Conservation (phyloP, 805 yeast genomes). For the Suhomyces faveliae region DNA sequence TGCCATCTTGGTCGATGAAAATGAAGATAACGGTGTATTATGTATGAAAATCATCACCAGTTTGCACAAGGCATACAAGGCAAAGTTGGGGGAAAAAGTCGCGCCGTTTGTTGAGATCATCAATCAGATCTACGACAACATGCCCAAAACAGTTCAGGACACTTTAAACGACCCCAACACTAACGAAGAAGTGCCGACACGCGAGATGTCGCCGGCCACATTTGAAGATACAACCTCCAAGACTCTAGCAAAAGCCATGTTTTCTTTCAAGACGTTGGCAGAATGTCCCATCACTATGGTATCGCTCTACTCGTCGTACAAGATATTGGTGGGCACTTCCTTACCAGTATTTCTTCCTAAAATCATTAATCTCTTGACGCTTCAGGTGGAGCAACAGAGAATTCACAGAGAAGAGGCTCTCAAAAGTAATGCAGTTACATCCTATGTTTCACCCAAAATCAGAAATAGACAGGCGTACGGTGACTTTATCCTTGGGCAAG, state of each 20-base stretch:
- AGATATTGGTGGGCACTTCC: slow-evolving; percentile 66
- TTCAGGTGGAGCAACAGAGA: slow-evolving; percentile 80
- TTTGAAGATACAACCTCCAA: slow-evolving; percentile 45
- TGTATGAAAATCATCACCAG: slow-evolving; percentile 86
- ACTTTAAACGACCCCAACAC: slow-evolving; percentile 46
- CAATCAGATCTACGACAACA: slow-evolving; percentile 71
- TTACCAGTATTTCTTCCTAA: slow-evolving; percentile 78
- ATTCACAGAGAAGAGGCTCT: slow-evolving; percentile 42
- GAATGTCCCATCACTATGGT: slow-evolving; percentile 98
- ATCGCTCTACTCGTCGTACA: slow-evolving; percentile 83
- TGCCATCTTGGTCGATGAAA: slow-evolving; percentile 65
- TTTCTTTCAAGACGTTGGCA: slow-evolving; percentile 85
- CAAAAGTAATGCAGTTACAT: slow-evolving; percentile 57
- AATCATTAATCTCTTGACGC: slow-evolving; percentile 66
- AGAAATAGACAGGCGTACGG: slow-evolving; percentile 76
- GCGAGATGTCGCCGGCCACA: slow-evolving; percentile 37
- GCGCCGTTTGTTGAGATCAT: slow-evolving; percentile 77
- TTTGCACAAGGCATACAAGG: slow-evolving; percentile 81
- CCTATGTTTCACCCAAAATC: slow-evolving; percentile 73
- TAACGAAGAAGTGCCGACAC: slow-evolving; percentile 11
- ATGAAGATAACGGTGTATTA: slow-evolving; percentile 92
- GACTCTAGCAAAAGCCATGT: slow-evolving; percentile 63
- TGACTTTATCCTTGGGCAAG: slow-evolving; percentile 89
- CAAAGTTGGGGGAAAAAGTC: slow-evolving; percentile 64
- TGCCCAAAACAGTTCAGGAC: slow-evolving; percentile 70